Evolutionary conservation across 164 flowering plant genomes (phyloP).

Genomic region (Vitis riparia): DNA sequence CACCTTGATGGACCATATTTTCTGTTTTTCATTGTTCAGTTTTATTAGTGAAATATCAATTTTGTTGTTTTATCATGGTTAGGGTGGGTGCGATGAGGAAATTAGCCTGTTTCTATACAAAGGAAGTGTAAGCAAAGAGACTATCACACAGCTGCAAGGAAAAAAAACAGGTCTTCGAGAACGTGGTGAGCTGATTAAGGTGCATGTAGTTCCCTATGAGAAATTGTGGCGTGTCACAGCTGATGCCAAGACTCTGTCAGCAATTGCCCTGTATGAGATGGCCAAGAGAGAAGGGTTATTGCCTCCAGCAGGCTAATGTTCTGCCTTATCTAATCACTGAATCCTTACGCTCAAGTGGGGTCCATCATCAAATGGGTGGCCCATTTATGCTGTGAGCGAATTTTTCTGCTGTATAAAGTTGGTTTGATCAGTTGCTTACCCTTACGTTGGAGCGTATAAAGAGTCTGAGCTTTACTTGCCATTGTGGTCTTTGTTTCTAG

Average conservation of each 20-base stretch:
- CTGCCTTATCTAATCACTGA: background rate
- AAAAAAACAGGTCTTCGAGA: slow-evolving; percentile 87
- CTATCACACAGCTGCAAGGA: slow-evolving; percentile 66
- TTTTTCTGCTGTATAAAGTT: no score
- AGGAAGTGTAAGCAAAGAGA: slow-evolving; percentile 52
- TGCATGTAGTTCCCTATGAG: slow-evolving; percentile 73
- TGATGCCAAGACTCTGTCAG: slow-evolving; percentile 71
- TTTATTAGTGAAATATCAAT: background rate
- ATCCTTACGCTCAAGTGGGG: no score
- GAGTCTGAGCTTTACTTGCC: no score
- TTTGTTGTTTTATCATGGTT: slow-evolving; percentile 5
- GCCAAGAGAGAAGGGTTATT: slow-evolving; percentile 65
- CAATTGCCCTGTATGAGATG: slow-evolving; percentile 86
- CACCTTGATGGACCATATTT: background rate
- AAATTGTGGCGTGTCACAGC: slow-evolving; percentile 81
- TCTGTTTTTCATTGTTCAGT: background rate
- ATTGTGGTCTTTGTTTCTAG: no score
- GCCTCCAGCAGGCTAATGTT: slow-evolving; percentile 22
- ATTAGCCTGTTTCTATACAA: slow-evolving; percentile 66
- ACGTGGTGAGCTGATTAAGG: slow-evolving; percentile 88
- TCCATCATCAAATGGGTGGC: no score
- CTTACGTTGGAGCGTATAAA: no score
- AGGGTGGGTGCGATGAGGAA: slow-evolving; percentile 99
- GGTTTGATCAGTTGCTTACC: no score
- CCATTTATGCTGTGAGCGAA: no score